phyloP scores from a whole-genome alignment of 1,139 yeast species.

The Yamadazyma conglobata region DNA sequence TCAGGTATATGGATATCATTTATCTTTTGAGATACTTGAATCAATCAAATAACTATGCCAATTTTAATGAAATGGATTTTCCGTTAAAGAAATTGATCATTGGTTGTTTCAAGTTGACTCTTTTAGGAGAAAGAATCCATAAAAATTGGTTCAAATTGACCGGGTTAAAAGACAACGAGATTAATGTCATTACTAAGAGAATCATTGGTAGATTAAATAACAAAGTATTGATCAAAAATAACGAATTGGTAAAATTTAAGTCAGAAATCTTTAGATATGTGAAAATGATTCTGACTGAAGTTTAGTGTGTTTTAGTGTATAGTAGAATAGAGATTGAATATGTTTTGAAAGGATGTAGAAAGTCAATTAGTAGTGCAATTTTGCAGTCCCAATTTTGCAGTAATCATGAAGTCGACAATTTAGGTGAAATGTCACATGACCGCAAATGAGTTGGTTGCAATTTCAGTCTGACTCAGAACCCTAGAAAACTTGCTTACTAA shows the following conservation, averaged over 20 bases:
- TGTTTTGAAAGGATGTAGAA: too few relatives aligned
- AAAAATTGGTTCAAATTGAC: constrained; percentile 37
- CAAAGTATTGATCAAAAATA: constrained; percentile 36
- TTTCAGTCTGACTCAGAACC: too few relatives aligned
- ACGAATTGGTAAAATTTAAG: constrained; percentile 38
- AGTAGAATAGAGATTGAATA: too few relatives aligned
- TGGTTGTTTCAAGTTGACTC: constrained; percentile 43
- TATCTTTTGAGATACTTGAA: constrained; percentile 46
- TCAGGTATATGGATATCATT: constrained; percentile 49
- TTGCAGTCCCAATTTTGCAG: too few relatives aligned
- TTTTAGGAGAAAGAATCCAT: constrained; percentile 27
- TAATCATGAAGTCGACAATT: too few relatives aligned
- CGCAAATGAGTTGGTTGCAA: too few relatives aligned
- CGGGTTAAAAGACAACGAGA: constrained; percentile 37
- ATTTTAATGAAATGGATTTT: constrained; percentile 45
- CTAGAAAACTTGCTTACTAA: too few relatives aligned
- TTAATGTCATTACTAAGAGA: constrained; percentile 35
- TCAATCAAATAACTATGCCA: constrained; percentile 45
- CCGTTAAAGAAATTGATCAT: constrained; percentile 41
- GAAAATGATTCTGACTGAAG: constrained; percentile 17
- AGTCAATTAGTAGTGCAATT: too few relatives aligned
- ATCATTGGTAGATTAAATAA: constrained; percentile 43
- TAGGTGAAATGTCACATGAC: too few relatives aligned
- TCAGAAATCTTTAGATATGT: constrained; percentile 43
- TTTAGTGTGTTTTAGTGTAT: not conserved